These are phyloP conservation scores for Chrysoporthe puriensis DNA, from an alignment of 2,329 filamentous ascomycete species.

Conservation along the genomic window DNA sequence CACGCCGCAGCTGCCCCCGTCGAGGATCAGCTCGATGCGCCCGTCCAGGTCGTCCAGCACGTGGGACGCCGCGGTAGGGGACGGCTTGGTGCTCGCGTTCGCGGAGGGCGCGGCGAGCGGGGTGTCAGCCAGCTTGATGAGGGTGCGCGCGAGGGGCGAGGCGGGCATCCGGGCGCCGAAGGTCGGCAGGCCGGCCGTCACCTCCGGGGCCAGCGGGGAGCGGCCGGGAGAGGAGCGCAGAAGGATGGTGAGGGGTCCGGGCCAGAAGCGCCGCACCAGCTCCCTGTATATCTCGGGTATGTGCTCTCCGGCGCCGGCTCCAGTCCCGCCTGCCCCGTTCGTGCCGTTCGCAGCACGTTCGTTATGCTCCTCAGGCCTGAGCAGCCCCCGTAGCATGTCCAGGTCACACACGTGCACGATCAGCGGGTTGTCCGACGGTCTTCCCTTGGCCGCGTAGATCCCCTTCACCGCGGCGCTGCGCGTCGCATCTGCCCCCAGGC, in stretches of 20 bases:
- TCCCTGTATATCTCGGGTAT: conserved; percentile 78
- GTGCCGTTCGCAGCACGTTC: conserved; percentile 17
- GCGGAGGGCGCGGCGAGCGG: conserved; percentile 92
- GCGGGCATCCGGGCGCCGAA: conserved; percentile 92
- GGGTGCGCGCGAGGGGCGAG: conserved; percentile 79
- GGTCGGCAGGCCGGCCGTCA: conserved; percentile 81
- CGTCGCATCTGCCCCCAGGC: conserved; percentile 93
- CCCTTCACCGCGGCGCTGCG: conserved; percentile 80
- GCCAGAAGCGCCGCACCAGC: conserved; percentile 87
- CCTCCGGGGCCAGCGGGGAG: conserved; percentile 81
- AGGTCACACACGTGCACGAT: conserved; percentile 91
- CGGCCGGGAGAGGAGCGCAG: conserved; percentile 74
- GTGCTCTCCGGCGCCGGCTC: conserved; percentile 36
- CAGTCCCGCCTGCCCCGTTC: conserved; percentile 26
- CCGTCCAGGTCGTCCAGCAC: conserved; percentile 84
- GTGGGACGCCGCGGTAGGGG: conserved; percentile 87
- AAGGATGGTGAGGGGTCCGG: conserved; percentile 89
- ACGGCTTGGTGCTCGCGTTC: conserved; percentile 91
- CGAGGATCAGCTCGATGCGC: conserved; percentile 82
- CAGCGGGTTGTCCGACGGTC: conserved; percentile 91
- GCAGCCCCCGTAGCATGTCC: conserved; percentile 69
- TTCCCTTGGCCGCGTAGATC: conserved; percentile 90
- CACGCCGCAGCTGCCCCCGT: conserved; percentile 83
- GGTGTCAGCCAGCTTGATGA: conserved; percentile 78
- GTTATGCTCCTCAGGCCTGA: conserved; percentile 41